These are phyloP conservation scores for Kalmusia sp. DNA, from an alignment of 2,329 filamentous ascomycete species.

Conservation along the genomic window DNA sequence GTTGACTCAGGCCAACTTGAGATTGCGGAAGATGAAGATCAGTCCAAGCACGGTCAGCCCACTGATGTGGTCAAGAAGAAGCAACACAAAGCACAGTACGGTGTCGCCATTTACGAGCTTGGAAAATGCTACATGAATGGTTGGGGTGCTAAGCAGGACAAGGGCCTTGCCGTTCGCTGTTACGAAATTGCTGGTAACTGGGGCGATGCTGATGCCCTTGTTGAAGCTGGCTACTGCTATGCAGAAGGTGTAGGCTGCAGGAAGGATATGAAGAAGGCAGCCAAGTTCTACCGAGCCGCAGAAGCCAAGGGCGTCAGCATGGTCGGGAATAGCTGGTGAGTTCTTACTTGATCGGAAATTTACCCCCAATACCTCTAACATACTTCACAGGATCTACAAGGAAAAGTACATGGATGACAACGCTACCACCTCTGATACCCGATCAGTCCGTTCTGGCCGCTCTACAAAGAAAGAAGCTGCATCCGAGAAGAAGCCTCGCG, in stretches of 20 bases:
- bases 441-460: slow-evolving; percentile 58
- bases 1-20: slow-evolving; percentile 84
- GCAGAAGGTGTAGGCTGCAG: slow-evolving; percentile 91
- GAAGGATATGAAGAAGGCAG: slow-evolving; percentile 94
- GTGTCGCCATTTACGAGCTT: slow-evolving; percentile 92
- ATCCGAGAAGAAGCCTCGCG: slow-evolving; percentile 69
- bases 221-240: slow-evolving; percentile 96
- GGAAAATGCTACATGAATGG: slow-evolving; percentile 98
- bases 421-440: slow-evolving; percentile 42
- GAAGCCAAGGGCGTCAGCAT: slow-evolving; percentile 95
- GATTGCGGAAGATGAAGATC: slow-evolving; percentile 80
- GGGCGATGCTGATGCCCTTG: slow-evolving; percentile 93
- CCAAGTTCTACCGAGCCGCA: slow-evolving; percentile 86
- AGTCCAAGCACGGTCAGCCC: slow-evolving; percentile 65
- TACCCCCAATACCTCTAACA: background rate
- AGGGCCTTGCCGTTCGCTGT: slow-evolving; percentile 82
- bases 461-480: slow-evolving; percentile 43
- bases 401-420: slow-evolving; percentile 78
- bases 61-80: slow-evolving; percentile 75
- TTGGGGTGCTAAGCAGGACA: slow-evolving; percentile 96
- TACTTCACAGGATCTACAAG: slow-evolving; percentile 83
- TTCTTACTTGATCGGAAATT: slow-evolving; percentile 26
- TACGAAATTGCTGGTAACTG: slow-evolving; percentile 96
- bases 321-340: slow-evolving; percentile 97
- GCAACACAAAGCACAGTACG: slow-evolving; percentile 89